Base-by-base conservation (phyloP, 163 green algal species). In the Picocystis sp. region DNA sequence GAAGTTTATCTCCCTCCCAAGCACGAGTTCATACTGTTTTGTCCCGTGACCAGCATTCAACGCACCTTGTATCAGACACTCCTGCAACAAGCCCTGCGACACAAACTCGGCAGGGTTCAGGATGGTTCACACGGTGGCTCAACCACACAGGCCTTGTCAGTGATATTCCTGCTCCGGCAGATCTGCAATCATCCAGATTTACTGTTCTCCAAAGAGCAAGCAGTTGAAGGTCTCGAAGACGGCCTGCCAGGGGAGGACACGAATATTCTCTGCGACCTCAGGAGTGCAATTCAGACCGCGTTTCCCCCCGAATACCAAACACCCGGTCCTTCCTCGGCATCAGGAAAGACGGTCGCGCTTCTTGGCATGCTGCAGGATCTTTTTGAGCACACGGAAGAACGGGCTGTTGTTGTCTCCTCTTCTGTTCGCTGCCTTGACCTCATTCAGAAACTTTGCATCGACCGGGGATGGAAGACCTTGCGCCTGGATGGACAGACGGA, bases 401-500 rank as follows among this genome's bases (percentile, higher is more conserved):
- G 24, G 21, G 21, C 49, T 1, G 49, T 22, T 22, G 17, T 22
- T 52, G 49, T 55, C 8, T 34, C 38, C 49, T 24, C 46, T 9
- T 46, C 19, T 9, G 21, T 22, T 6, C 33, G 65, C 1, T 29
- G 47, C 49, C 42, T 47, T 52, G 42, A 22, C 19, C 49, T 55
- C 22, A 22, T 29, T n/a, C 43, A 67, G 59, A 45, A 44, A 21
- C 41, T 71, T 43, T 68, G 60, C 52, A 22, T 22, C 0, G 58
- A 3, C 17, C 17, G 45, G 52, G 62, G 56, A 17, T 74, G 63
- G 63, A 45, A 63, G 23, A 80, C 58, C 5, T 70, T 73, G 38
- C 70, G 86, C 51, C 81, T 95, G 41, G 86, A 95, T 48, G 86
- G 86, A 14, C 48, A 23, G 53, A 86, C 75, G 1, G 71, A 65